phyloP scores from a whole-genome alignment of 805 yeast genomes.

The Saccharomycopsis babjevae region DNA sequence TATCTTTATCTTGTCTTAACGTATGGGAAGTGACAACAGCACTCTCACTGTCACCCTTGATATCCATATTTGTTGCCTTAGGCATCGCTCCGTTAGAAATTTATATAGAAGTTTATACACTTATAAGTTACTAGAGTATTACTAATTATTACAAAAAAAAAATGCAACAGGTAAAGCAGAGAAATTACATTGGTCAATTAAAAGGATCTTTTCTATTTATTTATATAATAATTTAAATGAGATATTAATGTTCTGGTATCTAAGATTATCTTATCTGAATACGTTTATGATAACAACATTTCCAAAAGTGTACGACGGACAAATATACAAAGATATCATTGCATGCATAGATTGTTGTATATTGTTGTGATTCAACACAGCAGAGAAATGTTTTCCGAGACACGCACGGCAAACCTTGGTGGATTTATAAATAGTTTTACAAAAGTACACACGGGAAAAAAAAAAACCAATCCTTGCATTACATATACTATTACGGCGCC shows the following conservation, averaged over 20 bases:
- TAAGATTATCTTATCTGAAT: not conserved
- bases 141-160: not conserved
- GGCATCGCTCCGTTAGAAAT: not conserved
- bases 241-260: not conserved
- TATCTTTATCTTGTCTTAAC: not conserved
- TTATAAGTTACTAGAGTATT: not conserved
- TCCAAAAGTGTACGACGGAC: not conserved
- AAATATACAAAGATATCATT: not conserved
- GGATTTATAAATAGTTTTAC: not conserved
- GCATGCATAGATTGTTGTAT: not conserved
- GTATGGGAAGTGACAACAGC: not conserved
- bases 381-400: not conserved
- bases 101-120: not conserved
- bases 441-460: not conserved
- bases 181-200: not conserved
- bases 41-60: not conserved
- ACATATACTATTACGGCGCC: not conserved
- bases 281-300: not conserved
- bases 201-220: not conserved
- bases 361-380: not conserved
- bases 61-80: not conserved
- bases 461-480: not conserved
- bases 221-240: not conserved
- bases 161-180: not conserved
- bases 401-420: not conserved